Evolutionary conservation across 2,329 filamentous ascomycete genomes (phyloP).

Genomic region (Colletotrichum costaricense): DNA sequence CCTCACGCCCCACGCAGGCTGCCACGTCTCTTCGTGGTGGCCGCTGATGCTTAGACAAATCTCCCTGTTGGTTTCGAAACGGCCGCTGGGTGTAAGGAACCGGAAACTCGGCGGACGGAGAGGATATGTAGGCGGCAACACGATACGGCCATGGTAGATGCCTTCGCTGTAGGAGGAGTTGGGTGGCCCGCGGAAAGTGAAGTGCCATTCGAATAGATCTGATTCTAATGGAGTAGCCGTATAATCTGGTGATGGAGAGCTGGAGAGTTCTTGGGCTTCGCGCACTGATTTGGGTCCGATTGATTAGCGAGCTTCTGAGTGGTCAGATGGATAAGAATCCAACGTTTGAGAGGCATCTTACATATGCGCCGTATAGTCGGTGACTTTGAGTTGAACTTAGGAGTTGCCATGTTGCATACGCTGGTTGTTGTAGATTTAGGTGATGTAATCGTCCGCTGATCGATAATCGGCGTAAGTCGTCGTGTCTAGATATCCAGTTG

Average conservation of each 20-base stretch:
- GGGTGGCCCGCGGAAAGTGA: constrained; percentile 92
- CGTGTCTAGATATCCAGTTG: background rate
- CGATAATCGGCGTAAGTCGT: background rate
- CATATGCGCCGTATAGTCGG: constrained; percentile 88
- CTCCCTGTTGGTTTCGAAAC: constrained; percentile 96
- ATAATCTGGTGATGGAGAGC: constrained; percentile 85
- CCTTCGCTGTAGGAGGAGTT: constrained; percentile 82
- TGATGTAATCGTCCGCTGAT: background rate
- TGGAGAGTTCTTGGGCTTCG: constrained; percentile 89
- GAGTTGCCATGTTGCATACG: constrained; percentile 51
- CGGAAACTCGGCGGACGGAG: constrained; percentile 95
- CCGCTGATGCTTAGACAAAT: constrained; percentile 95
- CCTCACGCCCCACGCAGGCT: constrained; percentile 95
- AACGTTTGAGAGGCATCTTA: constrained; percentile 51
- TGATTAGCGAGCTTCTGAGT: background rate
- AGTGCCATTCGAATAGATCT: constrained; percentile 99
- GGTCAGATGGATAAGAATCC: background rate
- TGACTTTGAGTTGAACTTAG: constrained; percentile 77
- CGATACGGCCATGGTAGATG: constrained; percentile 95
- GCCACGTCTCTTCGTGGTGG: constrained; percentile 98
- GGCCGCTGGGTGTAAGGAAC: constrained; percentile 89
- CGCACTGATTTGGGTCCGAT: constrained; percentile 68
- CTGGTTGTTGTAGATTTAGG: constrained; percentile 7
- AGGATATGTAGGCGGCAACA: constrained; percentile 89
- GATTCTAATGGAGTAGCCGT: constrained; percentile 85